Base-by-base conservation (phyloP, 1,139 yeast genomes). In the Candida tropicalis region DNA sequence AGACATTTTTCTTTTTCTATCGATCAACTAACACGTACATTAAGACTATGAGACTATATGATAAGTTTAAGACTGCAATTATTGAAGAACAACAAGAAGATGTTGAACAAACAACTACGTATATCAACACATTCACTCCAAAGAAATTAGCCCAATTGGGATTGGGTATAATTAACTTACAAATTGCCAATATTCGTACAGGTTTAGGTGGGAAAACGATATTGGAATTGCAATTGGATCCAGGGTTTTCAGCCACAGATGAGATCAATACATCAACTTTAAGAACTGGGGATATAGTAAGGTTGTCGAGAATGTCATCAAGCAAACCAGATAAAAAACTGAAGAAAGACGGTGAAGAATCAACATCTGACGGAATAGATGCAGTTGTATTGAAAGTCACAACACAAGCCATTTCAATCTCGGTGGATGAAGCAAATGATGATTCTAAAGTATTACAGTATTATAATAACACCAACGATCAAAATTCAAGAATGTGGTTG, bases 131-230 rank as follows among this genome's bases (percentile, higher is more conserved):
- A 1, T 70, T 81, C 40, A 71, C 95, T 1, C 81, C 91, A 1
- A 84, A 84, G 57, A 75, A 75, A 46, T 69, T 91, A 22, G 84
- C 87, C 0, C 67, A 71, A 12, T 72, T 80, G 42, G 97, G 97
- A 0, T 67, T 87, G 29, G 97, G 97, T 0, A 70, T 89, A 7
- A 60, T 82, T 37, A 87, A 90, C 60, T 68, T 91, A 42, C 62
- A 69, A 1, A 68, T 86, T 12, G 75, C 76, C 12, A 81, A 81
- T 44, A 64, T 87, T 4, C 70, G 85, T 42, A 85, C 93, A 0
- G 96, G 97, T 0, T 66, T 88, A 16, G 96, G 91, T 4, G 97
- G 97, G 3, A 81, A 87, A 55, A 70, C 82, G 11, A 65, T 87
- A 33, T 56, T 88, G 8, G 96, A 89, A 47, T 63, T 91, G 38